Evolutionary conservation across 371 early-diverging fungal species (phyloP).

Genomic region (Furculomyces boomerangus): DNA sequence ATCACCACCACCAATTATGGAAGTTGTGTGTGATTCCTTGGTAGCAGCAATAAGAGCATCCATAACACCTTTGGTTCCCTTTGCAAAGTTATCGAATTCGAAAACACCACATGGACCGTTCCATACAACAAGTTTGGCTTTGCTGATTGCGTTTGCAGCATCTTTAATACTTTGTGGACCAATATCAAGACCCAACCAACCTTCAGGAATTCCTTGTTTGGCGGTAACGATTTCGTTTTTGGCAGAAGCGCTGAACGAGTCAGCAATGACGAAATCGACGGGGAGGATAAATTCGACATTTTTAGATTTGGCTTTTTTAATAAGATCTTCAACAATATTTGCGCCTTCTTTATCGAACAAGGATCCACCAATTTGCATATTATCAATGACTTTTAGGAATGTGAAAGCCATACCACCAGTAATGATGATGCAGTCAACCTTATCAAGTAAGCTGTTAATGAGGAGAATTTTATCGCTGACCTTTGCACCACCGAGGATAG

Average conservation of each 20-base stretch:
- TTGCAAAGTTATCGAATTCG: conserved; percentile 86
- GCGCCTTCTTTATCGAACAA: conserved; percentile 83
- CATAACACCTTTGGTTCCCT: conserved; percentile 71
- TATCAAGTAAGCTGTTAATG: conserved; percentile 89
- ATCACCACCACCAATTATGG: conserved; percentile 90
- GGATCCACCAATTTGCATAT: conserved; percentile 83
- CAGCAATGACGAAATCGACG: conserved; percentile 75
- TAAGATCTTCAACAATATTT: conserved; percentile 57
- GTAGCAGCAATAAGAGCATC: conserved; percentile 77
- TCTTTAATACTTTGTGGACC: conserved; percentile 65
- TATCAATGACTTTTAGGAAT: conserved; percentile 78
- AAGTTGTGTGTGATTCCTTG: conserved; percentile 36
- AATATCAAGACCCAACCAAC: conserved; percentile 89
- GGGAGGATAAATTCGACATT: conserved; percentile 81
- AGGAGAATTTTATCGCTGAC: conserved; percentile 97
- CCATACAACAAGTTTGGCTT: conserved; percentile 92
- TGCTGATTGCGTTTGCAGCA: conserved; percentile 49
- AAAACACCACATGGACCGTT: conserved; percentile 98
- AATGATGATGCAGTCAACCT: conserved; percentile 78
- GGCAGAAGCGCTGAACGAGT: conserved; percentile 67
- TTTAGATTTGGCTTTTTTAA: conserved; percentile 73
- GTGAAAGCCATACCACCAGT: conserved; percentile 98
- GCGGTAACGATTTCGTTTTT: conserved; percentile 69
- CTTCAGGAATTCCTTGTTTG: conserved; percentile 73
- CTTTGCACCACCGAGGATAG: conserved; percentile 98